These are phyloP conservation scores for Pyricularia pennisetigena DNA, from an alignment of 2,329 filamentous ascomycete genomes.

Conservation along the genomic window DNA sequence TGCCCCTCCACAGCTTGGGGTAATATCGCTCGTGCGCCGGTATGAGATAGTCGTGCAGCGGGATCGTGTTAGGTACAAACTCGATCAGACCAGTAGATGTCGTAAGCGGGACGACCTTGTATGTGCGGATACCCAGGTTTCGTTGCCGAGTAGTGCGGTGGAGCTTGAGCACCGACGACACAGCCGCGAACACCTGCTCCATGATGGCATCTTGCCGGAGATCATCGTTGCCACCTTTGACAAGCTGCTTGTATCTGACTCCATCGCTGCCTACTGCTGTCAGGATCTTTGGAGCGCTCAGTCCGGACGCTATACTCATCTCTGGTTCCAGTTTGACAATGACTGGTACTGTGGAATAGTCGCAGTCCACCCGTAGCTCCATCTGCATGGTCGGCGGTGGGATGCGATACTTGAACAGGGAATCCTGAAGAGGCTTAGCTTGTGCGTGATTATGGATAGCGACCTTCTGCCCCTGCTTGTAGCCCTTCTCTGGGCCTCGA, in stretches of 20 bases:
- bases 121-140: constrained; percentile 83
- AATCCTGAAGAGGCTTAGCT: constrained; percentile 52
- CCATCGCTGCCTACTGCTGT: constrained; percentile 74
- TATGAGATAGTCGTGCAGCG: constrained; percentile 84
- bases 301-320: constrained; percentile 79
- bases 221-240: constrained; percentile 94
- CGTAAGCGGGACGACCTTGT: constrained; percentile 90
- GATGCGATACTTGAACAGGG: constrained; percentile 55
- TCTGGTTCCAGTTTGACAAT: constrained; percentile 62
- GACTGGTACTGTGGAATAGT: constrained; percentile 70
- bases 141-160: constrained; percentile 83
- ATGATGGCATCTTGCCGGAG: constrained; percentile 95
- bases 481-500: constrained; percentile 45
- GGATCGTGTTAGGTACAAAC: constrained; percentile 89
- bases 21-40: constrained; percentile 82
- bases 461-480: constrained; percentile 58
- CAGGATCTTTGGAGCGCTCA: constrained; percentile 90
- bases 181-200: constrained; percentile 98
- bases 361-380: constrained; percentile 57
- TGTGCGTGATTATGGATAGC: constrained; percentile 44
- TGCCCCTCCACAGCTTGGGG: constrained; percentile 71
- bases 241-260: constrained; percentile 73
- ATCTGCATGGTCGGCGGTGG: constrained; percentile 86
- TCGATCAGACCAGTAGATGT: constrained; percentile 85
- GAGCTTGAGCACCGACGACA: constrained; percentile 78